Base-by-base conservation (phyloP, 1,139 yeast species). In the Wickerhamiella pararugosa region DNA sequence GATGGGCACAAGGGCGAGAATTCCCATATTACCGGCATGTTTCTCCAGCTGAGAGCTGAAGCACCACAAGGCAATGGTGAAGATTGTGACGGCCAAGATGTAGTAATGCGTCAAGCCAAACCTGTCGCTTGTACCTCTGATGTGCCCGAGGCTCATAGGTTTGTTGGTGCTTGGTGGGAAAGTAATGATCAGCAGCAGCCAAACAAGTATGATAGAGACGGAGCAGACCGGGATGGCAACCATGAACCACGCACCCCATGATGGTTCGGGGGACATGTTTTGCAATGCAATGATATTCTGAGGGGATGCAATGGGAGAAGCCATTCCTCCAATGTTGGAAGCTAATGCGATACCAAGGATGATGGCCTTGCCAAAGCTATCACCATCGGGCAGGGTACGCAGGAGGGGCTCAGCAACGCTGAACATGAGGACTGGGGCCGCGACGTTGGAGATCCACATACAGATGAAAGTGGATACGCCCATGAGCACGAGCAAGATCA, bases 381-480 rank as follows among this genome's bases (percentile, higher is more conserved):
- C 78, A 5, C 76, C 76, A 37, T 81, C 75, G 15, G 94, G 93
- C 36, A 86, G 63, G 0, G 92, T 80, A 53, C 94, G 71, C 52
- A 87, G 66, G 34, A 87, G 67, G 0, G 96, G 95, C 59, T 84
- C 94, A 45, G 90, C 79, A 51, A 87, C 79, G 2, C 95, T 83
- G 57, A 73, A 84, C 62, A 94, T 81, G 45, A 87, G 69, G 2
- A 87, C 96, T 0, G 97, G 97, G 0, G 96, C 90, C 1, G 97
- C 97, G 36, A 87, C 96, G 57, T 87, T 87, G 15, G 94, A 80
- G 40, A 87, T 90, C 94, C 95, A 87, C 86, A 90, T 87, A 8
- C 94, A 77, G 40, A 82, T 75, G 53, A 87, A 76, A 38, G 86
- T 67, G 0, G 95, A 84, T 40, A 87, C 90, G 39, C 71, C 65